Base-by-base conservation (phyloP, 306 rosid species). In the Psophocarpus tetragonolobus region DNA sequence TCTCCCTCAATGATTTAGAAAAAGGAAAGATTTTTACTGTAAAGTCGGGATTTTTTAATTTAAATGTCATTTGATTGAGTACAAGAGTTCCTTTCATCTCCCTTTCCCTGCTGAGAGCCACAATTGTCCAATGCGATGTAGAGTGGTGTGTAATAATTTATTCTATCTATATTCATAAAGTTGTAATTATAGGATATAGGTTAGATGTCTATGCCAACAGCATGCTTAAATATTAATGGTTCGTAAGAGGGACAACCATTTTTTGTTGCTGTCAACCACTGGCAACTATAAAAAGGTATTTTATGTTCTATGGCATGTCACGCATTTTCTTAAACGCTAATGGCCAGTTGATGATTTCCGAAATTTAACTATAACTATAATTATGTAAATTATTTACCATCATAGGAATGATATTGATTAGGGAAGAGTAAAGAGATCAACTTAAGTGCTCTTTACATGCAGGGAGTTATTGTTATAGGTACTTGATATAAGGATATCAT, bases 11-110 rank as follows among this genome's bases (percentile, higher is more conserved):
- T 85, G 64, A 61, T 61, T 76, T 76, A 75, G 71, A 36, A 41
- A 54, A 71, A 68, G 77, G 38, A 80, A 69, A 80, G 71, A 79
- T 75, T 74, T 71, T 83, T 76, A 35, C 76, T 90, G 93, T 88
- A 88, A 88, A 90, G 85, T 87, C 85, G 85, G 88, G 84, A 87
- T 76, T 80, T 87, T 73, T 80, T 56, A 57, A 71, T 75, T 56
- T 60, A 4, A 78, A 62, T 78, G 83, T 77, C 33, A 69, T 79
- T 74, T 51, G 41, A 78, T 84, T 74, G 87, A 81, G 87, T 83
- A 81, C 77, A 26, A 7, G 75, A 29, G 14, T 48, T 80, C 56
- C 42, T 71, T 54, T 58, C 51, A 29, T 18, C 80, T 50, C 60
- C 13, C 29, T 24, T 35, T 23, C 78, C 68, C 29, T 2, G 15